Percentiles rank a stretch among this genome's conserved stretches.
phyloP scores from a whole-genome alignment of 306 rosid genomes.

The Phaseolus lunatus region DNA sequence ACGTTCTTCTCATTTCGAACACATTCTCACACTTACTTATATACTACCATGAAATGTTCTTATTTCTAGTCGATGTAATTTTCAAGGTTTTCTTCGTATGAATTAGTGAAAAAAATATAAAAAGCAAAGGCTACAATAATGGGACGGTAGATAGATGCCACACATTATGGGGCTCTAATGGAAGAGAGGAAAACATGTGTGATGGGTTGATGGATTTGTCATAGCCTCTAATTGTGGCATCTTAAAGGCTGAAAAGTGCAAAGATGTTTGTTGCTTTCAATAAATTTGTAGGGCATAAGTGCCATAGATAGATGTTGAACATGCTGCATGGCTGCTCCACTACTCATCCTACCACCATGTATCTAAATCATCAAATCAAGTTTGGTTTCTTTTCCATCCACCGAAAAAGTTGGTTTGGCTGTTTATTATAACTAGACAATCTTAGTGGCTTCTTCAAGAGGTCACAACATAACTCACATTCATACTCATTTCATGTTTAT shows the following conservation, averaged over 20 bases:
- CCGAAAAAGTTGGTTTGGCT: not conserved
- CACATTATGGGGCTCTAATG: not conserved
- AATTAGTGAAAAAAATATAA: not conserved
- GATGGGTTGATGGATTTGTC: not conserved
- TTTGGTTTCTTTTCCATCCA: slow-evolving; percentile 24
- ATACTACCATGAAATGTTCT: no score
- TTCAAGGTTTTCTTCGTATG: no score
- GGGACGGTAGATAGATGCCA: slow-evolving; percentile 34
- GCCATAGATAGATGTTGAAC: not conserved
- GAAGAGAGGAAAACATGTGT: not conserved
- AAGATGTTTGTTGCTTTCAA: slow-evolving; percentile 39
- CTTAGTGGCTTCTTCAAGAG: not conserved
- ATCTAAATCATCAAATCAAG: slow-evolving; percentile 7
- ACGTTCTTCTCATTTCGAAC: no score
- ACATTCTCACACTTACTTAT: no score
- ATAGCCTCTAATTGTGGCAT: slow-evolving; percentile 8
- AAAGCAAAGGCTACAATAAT: slow-evolving; percentile 28
- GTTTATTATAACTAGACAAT: not conserved
- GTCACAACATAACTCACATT: not conserved
- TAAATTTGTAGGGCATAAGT: slow-evolving; percentile 28
- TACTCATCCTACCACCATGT: not conserved
- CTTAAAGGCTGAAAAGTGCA: slow-evolving; percentile 31
- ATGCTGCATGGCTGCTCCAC: not conserved
- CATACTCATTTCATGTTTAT: not conserved
- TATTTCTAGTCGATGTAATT: no score